Percentiles rank a stretch among this genome's conserved stretches.
Evolutionary conservation across 768 basidiomycete genomes (phyloP).

Genomic region (Chalciporus chontae): DNA sequence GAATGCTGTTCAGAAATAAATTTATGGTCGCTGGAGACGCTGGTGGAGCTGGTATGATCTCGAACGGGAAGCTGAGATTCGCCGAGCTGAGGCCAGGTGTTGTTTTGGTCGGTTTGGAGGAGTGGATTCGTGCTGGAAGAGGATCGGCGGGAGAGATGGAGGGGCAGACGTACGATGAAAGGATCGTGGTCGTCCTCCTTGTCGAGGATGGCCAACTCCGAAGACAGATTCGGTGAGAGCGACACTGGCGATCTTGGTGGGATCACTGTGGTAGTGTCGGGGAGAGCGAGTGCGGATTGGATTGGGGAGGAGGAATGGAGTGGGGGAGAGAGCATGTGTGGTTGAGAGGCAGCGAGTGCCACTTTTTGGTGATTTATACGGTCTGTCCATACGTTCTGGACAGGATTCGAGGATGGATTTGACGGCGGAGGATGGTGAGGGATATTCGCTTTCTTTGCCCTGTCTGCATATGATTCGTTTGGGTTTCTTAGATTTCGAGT

Average conservation of each 20-base stretch:
- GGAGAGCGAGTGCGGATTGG: not conserved
- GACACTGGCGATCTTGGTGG: conserved; percentile 17
- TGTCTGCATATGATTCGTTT: conserved; percentile 56
- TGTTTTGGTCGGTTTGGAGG: conserved; percentile 21
- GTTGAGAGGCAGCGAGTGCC: conserved; percentile 20
- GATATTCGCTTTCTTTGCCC: conserved; percentile 42
- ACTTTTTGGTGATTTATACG: conserved; percentile 41
- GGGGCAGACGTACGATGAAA: conserved; percentile 40
- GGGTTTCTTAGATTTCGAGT: conserved; percentile 26
- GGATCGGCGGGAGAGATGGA: conserved; percentile 30
- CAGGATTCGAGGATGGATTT: conserved; percentile 15
- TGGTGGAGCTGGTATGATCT: not conserved
- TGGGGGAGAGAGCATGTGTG: conserved; percentile 14
- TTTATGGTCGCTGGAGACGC: not conserved
- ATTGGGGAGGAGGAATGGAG: conserved; percentile 9
- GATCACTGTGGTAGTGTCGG: conserved; percentile 10
- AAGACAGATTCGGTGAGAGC: conserved; percentile 9
- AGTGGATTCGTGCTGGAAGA: conserved; percentile 24
- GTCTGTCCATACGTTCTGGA: conserved; percentile 41
- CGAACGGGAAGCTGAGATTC: conserved; percentile 18
- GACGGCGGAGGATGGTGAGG: not conserved
- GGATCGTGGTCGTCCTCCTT: conserved; percentile 37
- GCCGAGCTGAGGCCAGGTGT: conserved; percentile 46
- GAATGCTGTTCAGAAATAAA: conserved; percentile 4
- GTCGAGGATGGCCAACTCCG: conserved; percentile 22